Base-by-base conservation (phyloP, 345 rosid genomes). In the Euclidium syriacum region DNA sequence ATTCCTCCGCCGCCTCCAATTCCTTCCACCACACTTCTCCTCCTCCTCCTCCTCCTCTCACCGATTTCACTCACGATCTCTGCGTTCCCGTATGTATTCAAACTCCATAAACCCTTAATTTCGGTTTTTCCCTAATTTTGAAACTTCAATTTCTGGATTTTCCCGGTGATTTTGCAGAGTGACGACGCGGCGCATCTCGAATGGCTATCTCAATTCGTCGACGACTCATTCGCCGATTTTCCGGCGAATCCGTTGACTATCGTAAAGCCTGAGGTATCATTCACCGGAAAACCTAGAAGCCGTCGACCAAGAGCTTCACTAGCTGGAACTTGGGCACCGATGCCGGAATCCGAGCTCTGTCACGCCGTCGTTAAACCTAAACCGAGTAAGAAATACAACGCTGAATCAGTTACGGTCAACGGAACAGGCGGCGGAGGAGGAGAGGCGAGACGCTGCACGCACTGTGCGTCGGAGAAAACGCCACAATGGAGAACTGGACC, bases 401-500 rank as follows among this genome's bases (percentile, higher is more conserved):
- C 8, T 1, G 70, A 55, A 4, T 15, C 61, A 4, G 39, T 29
- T 3, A 4, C 71, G 35, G 52, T n/a, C n/a, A n/a, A n/a, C 72
- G 16, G 81, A 79, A 36, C 6, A 10, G 6, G 40, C 69, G 9
- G 30, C 35, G 60, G 52, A 35, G 86, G 71, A 4, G 85, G 83
- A 25, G 81, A 62, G 22, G 69, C 50, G 54, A 53, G 95, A 48
- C 61, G 83, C 32, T 87, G 95, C 74, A 78, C 80, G 3, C 95
- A 87, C 67, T 87, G 95, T 52, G 81, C 90, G 14, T 82, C 95
- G 10, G 90, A 84, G 83, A 87, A 81, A 74, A 87, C 95, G 41
- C 95, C 95, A 7, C 95, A 87, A 71, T 87, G 95, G 95, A 70
- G 95, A 29, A 81, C 95, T 9, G 95, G 95, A 10, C 95, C 95